A percentile compares a stretch with the other conserved stretches of the same genome.
Evolutionary conservation across 805 yeast genomes (phyloP).

Genomic region (Maudiozyma pseudohumilis): DNA sequence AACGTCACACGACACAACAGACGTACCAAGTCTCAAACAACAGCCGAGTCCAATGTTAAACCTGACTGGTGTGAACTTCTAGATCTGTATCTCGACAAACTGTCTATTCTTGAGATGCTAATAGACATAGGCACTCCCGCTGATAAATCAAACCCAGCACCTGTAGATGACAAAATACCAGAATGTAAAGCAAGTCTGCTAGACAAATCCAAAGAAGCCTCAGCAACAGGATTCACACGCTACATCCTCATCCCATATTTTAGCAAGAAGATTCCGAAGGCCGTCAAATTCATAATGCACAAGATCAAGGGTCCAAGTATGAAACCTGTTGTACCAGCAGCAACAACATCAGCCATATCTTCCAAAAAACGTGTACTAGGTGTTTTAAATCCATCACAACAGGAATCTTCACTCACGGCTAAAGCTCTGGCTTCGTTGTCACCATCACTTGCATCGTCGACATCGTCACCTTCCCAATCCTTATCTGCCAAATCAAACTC

Average conservation of each 20-base stretch:
- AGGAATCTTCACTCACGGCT: too few species aligned
- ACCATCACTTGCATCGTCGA: too few species aligned
- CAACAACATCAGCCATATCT: background rate
- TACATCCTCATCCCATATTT: slow-evolving; percentile 46
- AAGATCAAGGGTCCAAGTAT: slow-evolving; percentile 41
- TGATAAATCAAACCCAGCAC: background rate
- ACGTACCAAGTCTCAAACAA: slow-evolving; percentile 10
- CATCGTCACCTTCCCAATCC: background rate
- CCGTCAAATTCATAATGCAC: slow-evolving; percentile 37
- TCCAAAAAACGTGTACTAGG: too few species aligned
- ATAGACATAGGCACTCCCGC: slow-evolving; percentile 22
- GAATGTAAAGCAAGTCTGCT: slow-evolving; percentile 20
- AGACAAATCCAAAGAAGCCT: slow-evolving; percentile 29
- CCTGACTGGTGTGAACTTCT: slow-evolving; percentile 29
- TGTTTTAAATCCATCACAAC: too few species aligned
- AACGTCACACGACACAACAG: slow-evolving; percentile 22
- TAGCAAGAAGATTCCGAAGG: slow-evolving; percentile 38
- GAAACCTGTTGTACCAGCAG: slow-evolving; percentile 11
- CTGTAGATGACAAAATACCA: slow-evolving; percentile 7
- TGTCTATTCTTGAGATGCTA: slow-evolving; percentile 45
- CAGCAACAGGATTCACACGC: slow-evolving; percentile 39
- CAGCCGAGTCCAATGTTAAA: slow-evolving; percentile 2
- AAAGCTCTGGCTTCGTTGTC: too few species aligned
- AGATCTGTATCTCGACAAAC: slow-evolving; percentile 41
- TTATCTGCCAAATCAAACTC: too few species aligned